These are phyloP conservation scores for Crepidotus variabilis DNA, from an alignment of 768 basidiomycete species.

Conservation along the genomic window DNA sequence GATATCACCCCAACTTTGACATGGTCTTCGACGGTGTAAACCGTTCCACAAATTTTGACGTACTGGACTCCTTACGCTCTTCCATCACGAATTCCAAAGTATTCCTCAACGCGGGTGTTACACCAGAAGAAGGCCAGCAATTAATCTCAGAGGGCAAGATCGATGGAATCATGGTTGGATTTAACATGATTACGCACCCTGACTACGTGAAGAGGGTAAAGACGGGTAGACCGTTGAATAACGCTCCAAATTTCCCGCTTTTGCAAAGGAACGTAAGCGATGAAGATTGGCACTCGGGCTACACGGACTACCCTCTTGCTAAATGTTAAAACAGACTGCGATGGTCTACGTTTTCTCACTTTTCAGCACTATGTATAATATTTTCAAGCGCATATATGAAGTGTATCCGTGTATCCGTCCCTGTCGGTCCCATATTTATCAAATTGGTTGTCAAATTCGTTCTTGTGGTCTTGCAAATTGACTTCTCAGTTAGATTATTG, in stretches of 20 bases:
- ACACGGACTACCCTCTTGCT: conserved; percentile 34
- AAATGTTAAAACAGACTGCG: not conserved
- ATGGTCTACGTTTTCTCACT: too few relatives aligned
- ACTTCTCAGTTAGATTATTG: too few relatives aligned
- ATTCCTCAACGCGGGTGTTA: conserved; percentile 34
- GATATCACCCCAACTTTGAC: conserved; percentile 22
- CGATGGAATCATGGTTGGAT: conserved; percentile 35
- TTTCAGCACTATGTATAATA: too few relatives aligned
- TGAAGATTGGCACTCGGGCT: conserved; percentile 26
- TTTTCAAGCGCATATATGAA: too few relatives aligned
- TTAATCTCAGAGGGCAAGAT: conserved; percentile 30
- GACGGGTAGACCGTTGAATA: conserved; percentile 31
- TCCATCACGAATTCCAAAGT: conserved; percentile 33
- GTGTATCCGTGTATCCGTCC: too few relatives aligned
- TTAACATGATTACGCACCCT: conserved; percentile 35
- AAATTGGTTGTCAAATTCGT: too few relatives aligned
- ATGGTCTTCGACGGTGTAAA: conserved; percentile 27
- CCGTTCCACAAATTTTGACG: conserved; percentile 35
- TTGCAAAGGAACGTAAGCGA: conserved; percentile 22
- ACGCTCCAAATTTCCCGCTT: conserved; percentile 22
- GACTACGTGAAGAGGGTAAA: conserved; percentile 35
- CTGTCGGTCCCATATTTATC: too few relatives aligned
- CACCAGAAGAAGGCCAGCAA: conserved; percentile 31
- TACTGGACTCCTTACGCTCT: conserved; percentile 31
- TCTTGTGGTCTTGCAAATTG: too few relatives aligned